phyloP scores from a whole-genome alignment of 2,329 filamentous ascomycete genomes.

The Mariannaea sp. region DNA sequence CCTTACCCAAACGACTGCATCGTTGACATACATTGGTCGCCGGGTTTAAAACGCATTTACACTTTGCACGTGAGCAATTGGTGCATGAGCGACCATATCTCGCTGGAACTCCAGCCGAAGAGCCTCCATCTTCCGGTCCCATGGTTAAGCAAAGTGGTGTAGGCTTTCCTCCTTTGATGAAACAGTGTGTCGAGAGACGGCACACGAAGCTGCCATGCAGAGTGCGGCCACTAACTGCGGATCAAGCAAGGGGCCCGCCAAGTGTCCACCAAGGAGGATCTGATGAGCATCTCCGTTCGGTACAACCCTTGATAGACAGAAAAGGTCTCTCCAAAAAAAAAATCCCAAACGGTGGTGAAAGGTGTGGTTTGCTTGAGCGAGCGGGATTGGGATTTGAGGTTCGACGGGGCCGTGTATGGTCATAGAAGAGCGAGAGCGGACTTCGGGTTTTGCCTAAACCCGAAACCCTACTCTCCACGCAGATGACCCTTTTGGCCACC shows the following conservation, averaged over 20 bases:
- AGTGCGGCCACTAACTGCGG: slow-evolving; percentile 24
- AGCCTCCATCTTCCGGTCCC: slow-evolving; percentile 29
- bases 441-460: slow-evolving; percentile 20
- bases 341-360: too few relatives aligned
- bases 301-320: too few relatives aligned
- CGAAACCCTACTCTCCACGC: slow-evolving; percentile 6
- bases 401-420: slow-evolving; percentile 19
- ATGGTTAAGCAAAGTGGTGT: slow-evolving; percentile 18
- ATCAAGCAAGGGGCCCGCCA: slow-evolving; percentile 1
- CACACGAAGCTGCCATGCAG: background rate
- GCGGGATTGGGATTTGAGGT: slow-evolving; percentile 20
- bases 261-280: too few relatives aligned
- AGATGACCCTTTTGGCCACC: background rate
- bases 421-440: slow-evolving; percentile 2
- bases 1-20: slow-evolving; percentile 53
- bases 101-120: slow-evolving; percentile 39
- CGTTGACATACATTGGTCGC: slow-evolving; percentile 45
- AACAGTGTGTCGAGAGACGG: background rate
- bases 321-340: too few relatives aligned
- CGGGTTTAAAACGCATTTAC: slow-evolving; percentile 51
- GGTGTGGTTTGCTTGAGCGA: background rate
- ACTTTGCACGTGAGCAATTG: slow-evolving; percentile 54
- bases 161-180: slow-evolving; percentile 5
- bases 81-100: slow-evolving; percentile 52
- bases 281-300: too few relatives aligned